Conservation (phyloP, 129 eudicot genomes). For the Tagetes patula region DNA sequence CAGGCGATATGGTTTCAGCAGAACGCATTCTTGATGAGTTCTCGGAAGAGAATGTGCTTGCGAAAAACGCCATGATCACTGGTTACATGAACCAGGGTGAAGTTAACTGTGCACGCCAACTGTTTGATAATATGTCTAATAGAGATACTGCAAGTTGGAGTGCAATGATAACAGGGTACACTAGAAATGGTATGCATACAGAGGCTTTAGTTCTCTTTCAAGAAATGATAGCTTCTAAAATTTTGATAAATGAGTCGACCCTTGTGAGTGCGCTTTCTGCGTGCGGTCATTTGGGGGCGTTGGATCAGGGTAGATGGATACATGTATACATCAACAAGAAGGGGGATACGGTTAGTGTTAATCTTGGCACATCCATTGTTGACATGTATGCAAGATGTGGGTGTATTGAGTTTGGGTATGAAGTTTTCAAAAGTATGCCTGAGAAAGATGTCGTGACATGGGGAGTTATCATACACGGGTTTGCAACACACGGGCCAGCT, state of each 20-base stretch:
- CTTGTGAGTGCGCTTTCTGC: slow-evolving; percentile 48
- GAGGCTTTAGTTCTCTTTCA: slow-evolving; percentile 37
- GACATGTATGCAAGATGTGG: slow-evolving; percentile 57
- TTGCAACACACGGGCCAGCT: slow-evolving; percentile 39
- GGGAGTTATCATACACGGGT: slow-evolving; percentile 53
- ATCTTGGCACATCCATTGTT: slow-evolving; percentile 41
- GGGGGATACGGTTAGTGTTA: slow-evolving; percentile 23
- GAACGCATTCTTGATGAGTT: slow-evolving; percentile 37
- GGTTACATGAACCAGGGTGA: slow-evolving; percentile 44
- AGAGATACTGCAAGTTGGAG: slow-evolving; percentile 54
- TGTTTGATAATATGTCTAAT: slow-evolving; percentile 34
- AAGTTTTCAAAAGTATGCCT: slow-evolving; percentile 40
- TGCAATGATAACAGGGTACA: slow-evolving; percentile 45
- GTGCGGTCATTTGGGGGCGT: slow-evolving; percentile 35
- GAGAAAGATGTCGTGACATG: slow-evolving; percentile 44
- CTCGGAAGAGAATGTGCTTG: slow-evolving; percentile 33
- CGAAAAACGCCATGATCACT: slow-evolving; percentile 38
- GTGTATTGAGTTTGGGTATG: slow-evolving; percentile 38
- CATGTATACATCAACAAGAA: slow-evolving; percentile 34
- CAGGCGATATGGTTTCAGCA: slow-evolving; percentile 35
- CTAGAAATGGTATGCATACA: slow-evolving; percentile 32
- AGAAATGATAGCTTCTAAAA: slow-evolving; percentile 34
- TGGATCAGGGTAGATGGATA: slow-evolving; percentile 55
- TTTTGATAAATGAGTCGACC: slow-evolving; percentile 34
- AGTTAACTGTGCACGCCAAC: slow-evolving; percentile 16